Conservation (phyloP, 805 yeast species). For the Grigorovia yakushimaensis region DNA sequence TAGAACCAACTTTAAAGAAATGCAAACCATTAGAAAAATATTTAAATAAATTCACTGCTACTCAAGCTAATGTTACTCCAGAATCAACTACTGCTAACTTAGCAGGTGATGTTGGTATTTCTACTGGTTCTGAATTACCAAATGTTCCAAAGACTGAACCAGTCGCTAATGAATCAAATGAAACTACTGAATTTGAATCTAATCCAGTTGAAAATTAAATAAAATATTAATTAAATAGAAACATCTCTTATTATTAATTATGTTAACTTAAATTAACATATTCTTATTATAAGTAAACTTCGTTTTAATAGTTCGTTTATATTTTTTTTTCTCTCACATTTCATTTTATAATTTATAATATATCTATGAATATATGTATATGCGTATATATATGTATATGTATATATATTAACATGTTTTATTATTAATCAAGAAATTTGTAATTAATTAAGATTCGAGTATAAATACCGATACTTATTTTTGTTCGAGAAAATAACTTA, state of each 20-base stretch:
- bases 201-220: not conserved
- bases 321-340: not conserved
- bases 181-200: not conserved
- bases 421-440: no score
- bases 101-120: conserved; percentile 23
- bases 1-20: conserved; percentile 49
- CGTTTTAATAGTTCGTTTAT: not conserved
- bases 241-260: no score
- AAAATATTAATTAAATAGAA: no score
- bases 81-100: conserved; percentile 18
- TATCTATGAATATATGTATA: not conserved
- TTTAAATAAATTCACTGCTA: conserved; percentile 20
- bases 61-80: conserved; percentile 15
- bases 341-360: no score
- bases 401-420: not conserved
- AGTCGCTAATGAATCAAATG: not conserved
- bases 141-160: conserved; percentile 30
- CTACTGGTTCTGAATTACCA: conserved; percentile 32
- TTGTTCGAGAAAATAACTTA: no score
- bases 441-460: no score
- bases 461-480: no score
- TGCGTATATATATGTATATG: not conserved
- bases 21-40: conserved; percentile 59
- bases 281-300: not conserved
- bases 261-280: not conserved